Evolutionary conservation across 23 red algal species (phyloP).

Genomic region (Porphyridium purpureum): DNA sequence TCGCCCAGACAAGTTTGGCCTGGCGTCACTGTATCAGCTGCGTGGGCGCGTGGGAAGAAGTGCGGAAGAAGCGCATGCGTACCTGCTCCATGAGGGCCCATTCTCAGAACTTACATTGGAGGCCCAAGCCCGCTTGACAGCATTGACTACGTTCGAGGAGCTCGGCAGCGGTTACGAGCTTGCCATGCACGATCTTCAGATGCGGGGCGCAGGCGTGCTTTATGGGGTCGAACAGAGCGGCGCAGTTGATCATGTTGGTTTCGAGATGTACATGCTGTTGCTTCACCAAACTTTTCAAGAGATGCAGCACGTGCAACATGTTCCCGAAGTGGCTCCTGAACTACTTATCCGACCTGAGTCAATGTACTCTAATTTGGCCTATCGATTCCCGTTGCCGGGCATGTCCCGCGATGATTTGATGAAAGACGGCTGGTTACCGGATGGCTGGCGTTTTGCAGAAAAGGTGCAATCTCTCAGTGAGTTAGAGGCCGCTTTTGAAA

Average conservation of each 20-base stretch:
- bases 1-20: conserved; percentile 51
- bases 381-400: too few species aligned
- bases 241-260: background rate
- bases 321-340: too few species aligned
- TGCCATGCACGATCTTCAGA: conserved; percentile 87
- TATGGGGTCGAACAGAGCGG: conserved; percentile 83
- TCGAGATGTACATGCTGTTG: conserved; percentile 20
- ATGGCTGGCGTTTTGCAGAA: too few species aligned
- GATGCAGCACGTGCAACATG: too few species aligned
- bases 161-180: conserved; percentile 63
- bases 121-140: background rate
- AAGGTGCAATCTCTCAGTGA: too few species aligned
- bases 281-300: too few species aligned
- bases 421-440: too few species aligned
- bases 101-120: conserved; percentile 1
- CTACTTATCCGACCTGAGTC: too few species aligned
- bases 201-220: conserved; percentile 77
- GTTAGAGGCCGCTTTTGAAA: too few species aligned
- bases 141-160: conserved; percentile 9
- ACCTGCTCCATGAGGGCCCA: conserved; percentile 14
- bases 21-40: conserved; percentile 92
- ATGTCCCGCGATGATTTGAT: too few species aligned
- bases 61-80: conserved; percentile 50
- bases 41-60: conserved; percentile 84
- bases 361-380: too few species aligned